These are phyloP conservation scores for Suillus brevipes DNA, from an alignment of 768 basidiomycete species.

Conservation along the genomic window DNA sequence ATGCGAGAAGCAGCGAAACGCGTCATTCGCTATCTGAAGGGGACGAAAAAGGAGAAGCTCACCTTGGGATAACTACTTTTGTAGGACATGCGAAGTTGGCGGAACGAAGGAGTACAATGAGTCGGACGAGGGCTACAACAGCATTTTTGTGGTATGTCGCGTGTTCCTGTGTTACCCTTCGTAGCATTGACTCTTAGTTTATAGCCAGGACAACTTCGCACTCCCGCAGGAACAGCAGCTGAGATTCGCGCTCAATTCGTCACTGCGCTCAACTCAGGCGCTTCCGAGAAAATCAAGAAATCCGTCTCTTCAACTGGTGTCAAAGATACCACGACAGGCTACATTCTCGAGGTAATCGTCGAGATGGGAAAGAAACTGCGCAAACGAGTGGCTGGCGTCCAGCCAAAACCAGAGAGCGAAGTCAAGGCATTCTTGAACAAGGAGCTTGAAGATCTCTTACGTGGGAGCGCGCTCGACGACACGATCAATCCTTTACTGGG, in stretches of 20 bases:
- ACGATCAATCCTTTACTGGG: no score
- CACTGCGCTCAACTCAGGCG: background rate
- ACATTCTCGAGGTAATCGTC: background rate
- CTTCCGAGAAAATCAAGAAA: conserved; percentile 5
- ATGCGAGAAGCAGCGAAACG: no score
- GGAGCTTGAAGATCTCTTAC: no score
- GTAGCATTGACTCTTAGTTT: background rate
- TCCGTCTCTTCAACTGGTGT: background rate
- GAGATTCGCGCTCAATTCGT: conserved; percentile 9
- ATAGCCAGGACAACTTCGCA: conserved; percentile 3
- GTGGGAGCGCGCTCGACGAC: no score
- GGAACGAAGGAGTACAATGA: no score
- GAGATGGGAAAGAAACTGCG: conserved; percentile 11
- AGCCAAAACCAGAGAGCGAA: background rate
- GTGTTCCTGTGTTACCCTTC: background rate
- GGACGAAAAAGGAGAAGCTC: no score
- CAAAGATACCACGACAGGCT: background rate
- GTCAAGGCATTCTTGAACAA: background rate
- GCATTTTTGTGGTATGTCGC: conserved; percentile 20
- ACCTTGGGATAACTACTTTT: no score
- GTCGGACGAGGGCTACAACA: conserved; percentile 21
- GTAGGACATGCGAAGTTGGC: no score
- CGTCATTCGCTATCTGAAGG: no score
- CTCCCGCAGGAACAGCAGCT: conserved; percentile 5
- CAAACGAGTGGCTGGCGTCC: background rate